phyloP scores from a whole-genome alignment of 306 rosid species.

The Luffa aegyptiaca region DNA sequence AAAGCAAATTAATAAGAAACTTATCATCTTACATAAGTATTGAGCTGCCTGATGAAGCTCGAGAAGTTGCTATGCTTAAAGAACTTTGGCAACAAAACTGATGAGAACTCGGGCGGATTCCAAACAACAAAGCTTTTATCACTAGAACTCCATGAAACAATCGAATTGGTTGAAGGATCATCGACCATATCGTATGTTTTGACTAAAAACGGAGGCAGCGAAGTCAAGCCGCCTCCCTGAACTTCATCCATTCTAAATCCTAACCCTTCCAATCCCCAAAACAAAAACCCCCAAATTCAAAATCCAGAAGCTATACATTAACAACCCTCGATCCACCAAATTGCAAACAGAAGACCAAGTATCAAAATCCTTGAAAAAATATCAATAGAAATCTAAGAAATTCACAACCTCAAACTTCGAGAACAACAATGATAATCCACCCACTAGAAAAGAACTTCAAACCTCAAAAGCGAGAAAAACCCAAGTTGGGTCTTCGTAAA shows the following conservation, averaged over 20 bases:
- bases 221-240: slow-evolving; percentile 36
- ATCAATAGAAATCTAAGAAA: background rate
- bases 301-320: slow-evolving; percentile 19
- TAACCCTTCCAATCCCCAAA: slow-evolving; percentile 15
- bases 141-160: slow-evolving; percentile 66
- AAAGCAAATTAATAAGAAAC: slow-evolving; percentile 7
- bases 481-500: background rate
- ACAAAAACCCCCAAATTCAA: slow-evolving; percentile 22
- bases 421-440: background rate
- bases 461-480: background rate
- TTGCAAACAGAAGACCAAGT: background rate
- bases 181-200: slow-evolving; percentile 90
- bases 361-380: background rate
- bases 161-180: slow-evolving; percentile 44
- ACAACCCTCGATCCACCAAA: background rate
- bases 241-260: slow-evolving; percentile 56
- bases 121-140: slow-evolving; percentile 65
- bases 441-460: background rate
- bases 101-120: slow-evolving; percentile 59
- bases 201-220: slow-evolving; percentile 64
- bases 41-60: slow-evolving; percentile 86
- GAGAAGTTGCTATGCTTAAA: slow-evolving; percentile 91
- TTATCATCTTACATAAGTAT: slow-evolving; percentile 65
- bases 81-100: slow-evolving; percentile 54
- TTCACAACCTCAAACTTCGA: background rate